Conservation (phyloP, 75 land plant species). For the Selaginella moellendorffii region DNA sequence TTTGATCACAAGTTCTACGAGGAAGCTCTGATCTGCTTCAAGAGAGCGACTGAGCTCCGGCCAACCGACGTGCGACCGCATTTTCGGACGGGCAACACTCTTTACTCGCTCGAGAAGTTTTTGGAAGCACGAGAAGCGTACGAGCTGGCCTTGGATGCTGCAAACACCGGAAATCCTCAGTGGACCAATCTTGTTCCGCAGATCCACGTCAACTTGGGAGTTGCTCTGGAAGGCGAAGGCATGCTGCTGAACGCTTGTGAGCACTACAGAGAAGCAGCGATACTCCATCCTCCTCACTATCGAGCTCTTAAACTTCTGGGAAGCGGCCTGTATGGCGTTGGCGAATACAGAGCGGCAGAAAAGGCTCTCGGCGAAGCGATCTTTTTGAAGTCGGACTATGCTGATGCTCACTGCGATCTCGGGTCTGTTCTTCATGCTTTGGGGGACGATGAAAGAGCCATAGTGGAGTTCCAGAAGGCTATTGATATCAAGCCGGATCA, state of each 20-base stretch:
- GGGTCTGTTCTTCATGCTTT: constrained; percentile 88
- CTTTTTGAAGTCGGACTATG: constrained; percentile 60
- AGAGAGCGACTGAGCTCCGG: constrained; percentile 59
- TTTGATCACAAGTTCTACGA: constrained; percentile 68
- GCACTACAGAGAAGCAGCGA: constrained; percentile 96
- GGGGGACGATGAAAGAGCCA: constrained; percentile 79
- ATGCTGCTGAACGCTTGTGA: constrained; percentile 89
- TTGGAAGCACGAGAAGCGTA: constrained; percentile 61
- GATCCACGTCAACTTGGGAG: constrained; percentile 90
- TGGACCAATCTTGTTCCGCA: constrained; percentile 70
- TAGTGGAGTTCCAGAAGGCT: constrained; percentile 81
- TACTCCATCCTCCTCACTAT: constrained; percentile 75
- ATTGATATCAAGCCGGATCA: constrained; percentile 88
- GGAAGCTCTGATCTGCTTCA: constrained; percentile 65
- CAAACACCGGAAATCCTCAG: constrained; percentile 36
- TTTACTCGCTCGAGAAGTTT: constrained; percentile 56
- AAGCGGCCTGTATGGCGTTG: constrained; percentile 86
- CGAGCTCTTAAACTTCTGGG: constrained; percentile 90
- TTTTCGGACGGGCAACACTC: constrained; percentile 64
- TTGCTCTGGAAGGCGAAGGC: constrained; percentile 73
- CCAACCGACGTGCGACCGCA: constrained; percentile 74
- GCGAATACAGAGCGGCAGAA: constrained; percentile 93
- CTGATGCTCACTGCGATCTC: constrained; percentile 97
- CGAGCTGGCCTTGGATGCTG: constrained; percentile 60
- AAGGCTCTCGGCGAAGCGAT: constrained; percentile 86